phyloP scores from a whole-genome alignment of 495 filamentous ascomycete genomes.

The Penicillium cataractarum region DNA sequence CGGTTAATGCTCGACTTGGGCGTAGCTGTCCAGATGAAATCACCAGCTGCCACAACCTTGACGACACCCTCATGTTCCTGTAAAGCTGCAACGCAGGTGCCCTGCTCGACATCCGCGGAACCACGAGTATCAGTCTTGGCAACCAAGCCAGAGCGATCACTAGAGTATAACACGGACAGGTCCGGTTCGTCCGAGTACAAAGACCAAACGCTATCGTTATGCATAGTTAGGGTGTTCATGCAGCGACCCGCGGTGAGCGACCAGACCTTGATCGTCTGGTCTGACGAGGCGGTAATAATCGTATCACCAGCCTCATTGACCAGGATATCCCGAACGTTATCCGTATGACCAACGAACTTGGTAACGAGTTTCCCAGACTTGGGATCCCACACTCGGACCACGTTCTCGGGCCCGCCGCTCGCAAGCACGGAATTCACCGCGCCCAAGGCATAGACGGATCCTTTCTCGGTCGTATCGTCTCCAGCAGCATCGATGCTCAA shows the following conservation, averaged over 20 bases:
- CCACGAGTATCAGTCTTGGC: constrained; percentile 90
- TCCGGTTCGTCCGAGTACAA: constrained; percentile 86
- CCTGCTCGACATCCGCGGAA: constrained; percentile 82
- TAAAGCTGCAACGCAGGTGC: constrained; percentile 81
- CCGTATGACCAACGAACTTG: constrained; percentile 97
- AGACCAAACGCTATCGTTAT: constrained; percentile 97
- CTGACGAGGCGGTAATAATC: constrained; percentile 92
- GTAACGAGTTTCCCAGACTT: constrained; percentile 87
- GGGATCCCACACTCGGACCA: constrained; percentile 92
- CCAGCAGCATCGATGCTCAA: constrained; percentile 84
- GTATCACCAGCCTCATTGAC: constrained; percentile 87
- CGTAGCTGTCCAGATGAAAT: constrained; percentile 92
- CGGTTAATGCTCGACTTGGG: constrained; percentile 93
- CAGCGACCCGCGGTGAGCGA: constrained; percentile 91
- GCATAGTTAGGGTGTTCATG: constrained; percentile 98
- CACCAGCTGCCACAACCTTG: constrained; percentile 78
- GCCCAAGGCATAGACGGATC: constrained; percentile 88
- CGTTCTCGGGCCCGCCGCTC: constrained; percentile 91
- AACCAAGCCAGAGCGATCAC: constrained; percentile 86
- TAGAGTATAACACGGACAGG: constrained; percentile 89
- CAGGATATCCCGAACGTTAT: constrained; percentile 88
- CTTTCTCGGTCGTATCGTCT: constrained; percentile 80
- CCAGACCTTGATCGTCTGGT: constrained; percentile 98
- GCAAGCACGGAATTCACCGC: constrained; percentile 78
- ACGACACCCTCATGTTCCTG: constrained; percentile 90